Conservation (phyloP, 352 stramenopile genomes). For the Phytophthora cactorum region DNA sequence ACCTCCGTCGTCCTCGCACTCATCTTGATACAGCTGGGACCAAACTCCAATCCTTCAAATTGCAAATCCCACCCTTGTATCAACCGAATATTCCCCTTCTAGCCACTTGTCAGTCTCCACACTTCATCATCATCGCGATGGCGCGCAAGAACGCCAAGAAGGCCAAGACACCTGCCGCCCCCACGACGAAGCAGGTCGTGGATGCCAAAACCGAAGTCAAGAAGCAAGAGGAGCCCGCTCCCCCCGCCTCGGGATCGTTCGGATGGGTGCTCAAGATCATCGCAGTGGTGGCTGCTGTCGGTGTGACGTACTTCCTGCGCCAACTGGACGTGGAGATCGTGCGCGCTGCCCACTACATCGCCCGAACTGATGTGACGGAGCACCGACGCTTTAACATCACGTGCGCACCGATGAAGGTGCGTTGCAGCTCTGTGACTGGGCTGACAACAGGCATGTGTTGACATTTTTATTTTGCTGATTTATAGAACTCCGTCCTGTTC, state of each 20-base stretch:
- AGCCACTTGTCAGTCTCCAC: constrained; percentile 6
- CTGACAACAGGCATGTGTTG: background rate
- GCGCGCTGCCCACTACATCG: constrained; percentile 35
- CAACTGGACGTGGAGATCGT: constrained; percentile 28
- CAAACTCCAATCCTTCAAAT: constrained; percentile 6
- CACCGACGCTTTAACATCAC: constrained; percentile 63
- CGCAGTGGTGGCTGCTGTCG: constrained; percentile 16
- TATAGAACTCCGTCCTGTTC: constrained; percentile 45
- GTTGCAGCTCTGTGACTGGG: constrained; percentile 1
- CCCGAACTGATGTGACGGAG: constrained; percentile 42
- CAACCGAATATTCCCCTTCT: constrained; percentile 19
- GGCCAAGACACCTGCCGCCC: background rate
- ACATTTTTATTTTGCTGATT: constrained; percentile 1
- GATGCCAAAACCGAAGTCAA: constrained; percentile 12
- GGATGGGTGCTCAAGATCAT: constrained; percentile 42
- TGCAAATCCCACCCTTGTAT: constrained; percentile 15
- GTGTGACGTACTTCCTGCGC: constrained; percentile 30
- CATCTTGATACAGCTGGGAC: constrained; percentile 10
- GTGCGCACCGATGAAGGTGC: constrained; percentile 57
- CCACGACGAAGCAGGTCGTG: constrained; percentile 20
- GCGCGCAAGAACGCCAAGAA: constrained; percentile 40
- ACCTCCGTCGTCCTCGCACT: constrained; percentile 28
- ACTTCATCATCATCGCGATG: constrained; percentile 24
- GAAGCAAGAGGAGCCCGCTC: constrained; percentile 4
- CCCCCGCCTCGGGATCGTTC: constrained; percentile 11